These are phyloP conservation scores for Neolentinus lepideus DNA, from an alignment of 1,284 basidiomycete genomes.

Conservation along the genomic window DNA sequence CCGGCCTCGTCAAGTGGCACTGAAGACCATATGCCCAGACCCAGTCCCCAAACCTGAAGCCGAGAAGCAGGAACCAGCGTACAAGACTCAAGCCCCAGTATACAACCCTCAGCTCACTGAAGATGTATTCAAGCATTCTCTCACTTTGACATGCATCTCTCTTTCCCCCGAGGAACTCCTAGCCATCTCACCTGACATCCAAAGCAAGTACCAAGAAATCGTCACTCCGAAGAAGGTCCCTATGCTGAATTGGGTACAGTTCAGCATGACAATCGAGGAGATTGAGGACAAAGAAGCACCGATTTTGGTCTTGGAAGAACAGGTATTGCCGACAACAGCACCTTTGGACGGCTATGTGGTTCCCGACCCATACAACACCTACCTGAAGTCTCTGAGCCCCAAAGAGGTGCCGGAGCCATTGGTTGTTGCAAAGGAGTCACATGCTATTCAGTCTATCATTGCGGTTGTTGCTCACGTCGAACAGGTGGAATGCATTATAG, in stretches of 20 bases:
- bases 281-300: background rate
- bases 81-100: background rate
- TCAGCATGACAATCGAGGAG: background rate
- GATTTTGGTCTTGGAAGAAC: background rate
- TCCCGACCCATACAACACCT: slow-evolving; percentile 3
- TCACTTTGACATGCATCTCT: too few relatives aligned
- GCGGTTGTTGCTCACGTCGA: slow-evolving; percentile 5
- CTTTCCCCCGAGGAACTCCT: too few relatives aligned
- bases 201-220: background rate
- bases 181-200: background rate
- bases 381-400: slow-evolving; percentile 2
- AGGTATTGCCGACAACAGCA: background rate
- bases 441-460: slow-evolving; percentile 9
- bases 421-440: background rate
- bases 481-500: slow-evolving; percentile 16
- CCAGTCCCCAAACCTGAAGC: background rate
- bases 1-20: background rate
- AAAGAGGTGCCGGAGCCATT: slow-evolving; percentile 1
- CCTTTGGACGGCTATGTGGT: background rate
- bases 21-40: background rate
- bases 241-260: background rate
- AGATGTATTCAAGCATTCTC: too few relatives aligned
- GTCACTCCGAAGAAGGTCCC: background rate
- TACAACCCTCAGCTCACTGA: too few relatives aligned
- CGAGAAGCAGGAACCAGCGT: background rate